Evolutionary conservation across 805 yeast genomes (phyloP).

Genomic region (Metschnikowia arizonensis): DNA sequence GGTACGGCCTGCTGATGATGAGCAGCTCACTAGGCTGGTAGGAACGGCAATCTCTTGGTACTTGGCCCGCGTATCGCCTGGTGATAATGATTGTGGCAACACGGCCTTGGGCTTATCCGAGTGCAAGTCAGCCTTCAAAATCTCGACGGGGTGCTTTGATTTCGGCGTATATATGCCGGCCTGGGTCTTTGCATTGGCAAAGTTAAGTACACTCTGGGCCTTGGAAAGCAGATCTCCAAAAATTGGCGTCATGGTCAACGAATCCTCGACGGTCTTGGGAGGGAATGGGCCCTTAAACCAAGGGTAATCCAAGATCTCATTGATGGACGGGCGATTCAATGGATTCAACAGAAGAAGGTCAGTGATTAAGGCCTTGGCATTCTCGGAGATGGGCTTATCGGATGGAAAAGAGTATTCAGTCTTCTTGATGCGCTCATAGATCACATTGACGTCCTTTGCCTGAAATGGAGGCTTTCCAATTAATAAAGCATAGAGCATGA

Average conservation of each 20-base stretch:
- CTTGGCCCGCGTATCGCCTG: conserved; percentile 84
- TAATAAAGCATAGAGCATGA: conserved; percentile 89
- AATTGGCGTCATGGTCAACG: conserved; percentile 62
- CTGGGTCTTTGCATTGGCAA: conserved; percentile 57
- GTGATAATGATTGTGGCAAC: conserved; percentile 86
- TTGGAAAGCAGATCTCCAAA: conserved; percentile 45
- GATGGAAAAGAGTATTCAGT: conserved; percentile 78
- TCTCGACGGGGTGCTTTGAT: conserved; percentile 62
- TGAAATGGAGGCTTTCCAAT: conserved; percentile 98
- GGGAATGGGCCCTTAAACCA: conserved; percentile 93
- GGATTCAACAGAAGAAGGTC: conserved; percentile 79
- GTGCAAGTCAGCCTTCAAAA: conserved; percentile 63
- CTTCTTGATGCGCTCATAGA: conserved; percentile 85
- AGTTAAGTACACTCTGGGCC: conserved; percentile 63
- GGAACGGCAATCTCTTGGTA: conserved; percentile 64
- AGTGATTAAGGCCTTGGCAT: conserved; percentile 67
- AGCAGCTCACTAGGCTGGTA: conserved; percentile 21
- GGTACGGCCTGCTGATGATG: conserved; percentile 25
- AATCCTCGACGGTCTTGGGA: conserved; percentile 53
- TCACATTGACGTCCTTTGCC: conserved; percentile 86
- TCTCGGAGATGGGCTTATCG: conserved; percentile 60
- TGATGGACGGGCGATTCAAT: conserved; percentile 70
- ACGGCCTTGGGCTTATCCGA: conserved; percentile 65
- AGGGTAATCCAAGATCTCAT: conserved; percentile 72
- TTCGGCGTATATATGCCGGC: conserved; percentile 58